Conservation (phyloP, 192 early-diverging fungal species). For the Entrophospora sp. region DNA sequence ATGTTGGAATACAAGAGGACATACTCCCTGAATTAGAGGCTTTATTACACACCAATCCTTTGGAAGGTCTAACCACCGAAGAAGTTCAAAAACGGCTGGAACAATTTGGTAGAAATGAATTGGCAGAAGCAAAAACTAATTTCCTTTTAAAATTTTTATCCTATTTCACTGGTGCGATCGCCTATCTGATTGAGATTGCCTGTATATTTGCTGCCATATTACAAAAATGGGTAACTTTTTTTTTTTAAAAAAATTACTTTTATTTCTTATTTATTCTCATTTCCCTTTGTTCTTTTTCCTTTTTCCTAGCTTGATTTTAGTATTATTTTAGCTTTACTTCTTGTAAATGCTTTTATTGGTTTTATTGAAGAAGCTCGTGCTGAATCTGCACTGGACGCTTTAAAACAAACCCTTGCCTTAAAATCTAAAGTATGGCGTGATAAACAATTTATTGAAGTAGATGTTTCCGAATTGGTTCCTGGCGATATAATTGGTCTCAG, state of each 20-base stretch:
- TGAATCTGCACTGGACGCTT: conserved; percentile 85
- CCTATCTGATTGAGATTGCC: conserved; percentile 84
- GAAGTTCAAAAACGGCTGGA: conserved; percentile 69
- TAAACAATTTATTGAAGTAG: conserved; percentile 60
- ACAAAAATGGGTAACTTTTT: conserved; percentile 33
- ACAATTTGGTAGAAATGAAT: conserved; percentile 73
- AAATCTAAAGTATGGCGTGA: conserved; percentile 79
- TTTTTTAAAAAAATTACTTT: not conserved
- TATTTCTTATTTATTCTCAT: not conserved
- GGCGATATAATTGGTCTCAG: conserved; percentile 87
- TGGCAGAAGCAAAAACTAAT: conserved; percentile 76
- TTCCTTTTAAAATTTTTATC: conserved; percentile 76
- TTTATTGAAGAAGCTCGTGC: conserved; percentile 90
- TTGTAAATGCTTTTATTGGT: conserved; percentile 87
- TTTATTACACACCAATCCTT: conserved; percentile 72
- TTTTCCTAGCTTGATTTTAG: conserved; percentile 64
- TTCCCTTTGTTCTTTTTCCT: not conserved
- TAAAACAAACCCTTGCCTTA: conserved; percentile 86
- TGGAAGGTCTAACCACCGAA: conserved; percentile 63
- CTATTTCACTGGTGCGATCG: conserved; percentile 82
- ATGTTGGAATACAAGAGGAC: conserved; percentile 65
- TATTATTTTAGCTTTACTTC: conserved; percentile 67
- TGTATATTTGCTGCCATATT: conserved; percentile 71
- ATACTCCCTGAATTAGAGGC: conserved; percentile 73
- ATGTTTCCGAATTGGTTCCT: conserved; percentile 72